Evolutionary conservation across 768 basidiomycete genomes (phyloP).

Genomic region (Lactarius psammicola): DNA sequence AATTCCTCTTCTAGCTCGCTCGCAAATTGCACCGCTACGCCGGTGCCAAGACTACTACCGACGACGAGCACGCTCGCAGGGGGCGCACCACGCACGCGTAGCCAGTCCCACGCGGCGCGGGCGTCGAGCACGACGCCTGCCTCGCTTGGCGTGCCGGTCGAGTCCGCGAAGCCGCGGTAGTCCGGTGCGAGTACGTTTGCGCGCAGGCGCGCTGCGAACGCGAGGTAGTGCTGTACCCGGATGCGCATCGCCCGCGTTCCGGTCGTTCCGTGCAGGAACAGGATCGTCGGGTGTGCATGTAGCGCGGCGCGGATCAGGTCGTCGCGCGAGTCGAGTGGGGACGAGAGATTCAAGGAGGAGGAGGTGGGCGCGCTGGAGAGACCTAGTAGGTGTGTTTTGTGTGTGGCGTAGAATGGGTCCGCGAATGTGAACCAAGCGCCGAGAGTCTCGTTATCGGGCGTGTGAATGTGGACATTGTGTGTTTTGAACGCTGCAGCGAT

Average conservation of each 20-base stretch:
- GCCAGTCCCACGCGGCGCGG: conserved; percentile 77
- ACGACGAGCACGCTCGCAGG: conserved; percentile 65
- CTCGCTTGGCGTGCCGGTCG: conserved; percentile 74
- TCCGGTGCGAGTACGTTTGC: conserved; percentile 85
- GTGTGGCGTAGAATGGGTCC: conserved; percentile 50
- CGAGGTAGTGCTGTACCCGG: conserved; percentile 65
- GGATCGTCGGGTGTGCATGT: conserved; percentile 59
- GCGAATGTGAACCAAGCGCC: conserved; percentile 90
- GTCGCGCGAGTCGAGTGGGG: conserved; percentile 23
- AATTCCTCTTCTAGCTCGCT: conserved; percentile 37
- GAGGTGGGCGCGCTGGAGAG: conserved; percentile 33
- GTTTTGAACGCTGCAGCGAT: conserved; percentile 50
- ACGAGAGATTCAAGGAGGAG: conserved; percentile 33
- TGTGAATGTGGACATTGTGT: conserved; percentile 64
- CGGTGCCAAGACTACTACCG: conserved; percentile 90
- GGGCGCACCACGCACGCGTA: conserved; percentile 57
- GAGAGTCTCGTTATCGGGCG: conserved; percentile 72
- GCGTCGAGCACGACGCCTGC: conserved; percentile 72
- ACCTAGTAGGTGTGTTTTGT: conserved; percentile 37
- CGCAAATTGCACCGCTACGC: conserved; percentile 54
- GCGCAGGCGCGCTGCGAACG: conserved; percentile 60
- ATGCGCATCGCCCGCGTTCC: conserved; percentile 70
- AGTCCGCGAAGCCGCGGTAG: conserved; percentile 92
- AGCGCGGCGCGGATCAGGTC: conserved; percentile 55
- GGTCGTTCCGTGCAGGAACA: conserved; percentile 90